Percentiles rank a stretch among this genome's conserved stretches.
Conservation (phyloP, 163 green algal genomes). For the Scenedesmus sp. region DNA sequence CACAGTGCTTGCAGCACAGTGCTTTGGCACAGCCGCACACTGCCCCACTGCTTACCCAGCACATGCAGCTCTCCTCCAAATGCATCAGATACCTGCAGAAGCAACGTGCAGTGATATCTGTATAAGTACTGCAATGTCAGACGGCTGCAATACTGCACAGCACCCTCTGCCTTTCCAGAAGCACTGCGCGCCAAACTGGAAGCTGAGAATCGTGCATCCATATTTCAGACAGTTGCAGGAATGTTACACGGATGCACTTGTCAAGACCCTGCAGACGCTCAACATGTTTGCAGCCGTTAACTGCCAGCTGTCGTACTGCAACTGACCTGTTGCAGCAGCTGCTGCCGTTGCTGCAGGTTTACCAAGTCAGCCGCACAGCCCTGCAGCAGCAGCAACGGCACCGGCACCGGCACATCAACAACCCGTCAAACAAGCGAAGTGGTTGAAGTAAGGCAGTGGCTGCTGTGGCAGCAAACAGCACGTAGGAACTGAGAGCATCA, state of each 20-base stretch:
- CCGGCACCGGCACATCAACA: neutral
- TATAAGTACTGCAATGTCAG: neutral
- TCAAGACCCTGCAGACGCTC: neutral
- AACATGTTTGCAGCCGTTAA: neutral
- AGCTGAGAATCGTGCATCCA: too few relatives aligned
- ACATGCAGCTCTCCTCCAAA: constrained; percentile 78
- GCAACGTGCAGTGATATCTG: neutral
- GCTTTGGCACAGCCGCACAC: neutral
- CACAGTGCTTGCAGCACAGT: neutral
- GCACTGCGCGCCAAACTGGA: neutral
- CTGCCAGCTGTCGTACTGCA: neutral
- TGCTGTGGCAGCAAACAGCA: too few relatives aligned
- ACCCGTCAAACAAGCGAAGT: too few relatives aligned
- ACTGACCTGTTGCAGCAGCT: constrained; percentile 63
- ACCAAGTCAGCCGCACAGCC: constrained; percentile 69
- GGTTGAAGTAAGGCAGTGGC: too few relatives aligned
- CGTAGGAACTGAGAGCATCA: too few relatives aligned
- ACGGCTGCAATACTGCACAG: neutral
- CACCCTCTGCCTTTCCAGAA: neutral
- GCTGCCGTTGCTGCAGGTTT: constrained; percentile 50
- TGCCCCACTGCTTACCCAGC: constrained; percentile 43
- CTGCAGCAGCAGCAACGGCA: neutral
- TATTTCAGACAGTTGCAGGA: too few relatives aligned
- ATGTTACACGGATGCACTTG: neutral
- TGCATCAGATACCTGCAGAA: constrained; percentile 32